These are phyloP conservation scores for Trebouxia sp. DNA, from an alignment of 139 green algal genomes.

Conservation along the genomic window DNA sequence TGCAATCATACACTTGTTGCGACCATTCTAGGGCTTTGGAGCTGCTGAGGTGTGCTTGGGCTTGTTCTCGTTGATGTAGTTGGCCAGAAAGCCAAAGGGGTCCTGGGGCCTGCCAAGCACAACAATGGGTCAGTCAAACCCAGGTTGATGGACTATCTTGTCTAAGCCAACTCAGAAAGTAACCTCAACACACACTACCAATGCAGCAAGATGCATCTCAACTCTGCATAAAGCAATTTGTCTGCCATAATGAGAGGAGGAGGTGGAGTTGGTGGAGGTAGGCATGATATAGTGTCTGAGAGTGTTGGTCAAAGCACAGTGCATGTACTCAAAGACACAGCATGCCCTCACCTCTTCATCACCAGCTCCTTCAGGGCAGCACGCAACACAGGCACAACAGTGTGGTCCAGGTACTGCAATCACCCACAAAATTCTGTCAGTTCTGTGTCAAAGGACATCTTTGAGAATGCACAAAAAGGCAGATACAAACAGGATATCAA, in stretches of 20 bases:
- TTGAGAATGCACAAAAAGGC: too few species aligned
- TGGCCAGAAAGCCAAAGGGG: conserved; percentile 20
- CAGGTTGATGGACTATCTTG: too few species aligned
- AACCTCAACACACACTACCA: too few species aligned
- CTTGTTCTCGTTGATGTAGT: conserved; percentile 34
- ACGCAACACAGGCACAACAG: conserved; percentile 31
- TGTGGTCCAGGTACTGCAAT: conserved; percentile 33
- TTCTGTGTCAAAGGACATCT: too few species aligned
- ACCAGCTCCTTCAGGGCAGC: conserved; percentile 18
- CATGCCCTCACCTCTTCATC: not conserved
- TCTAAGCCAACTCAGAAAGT: too few species aligned
- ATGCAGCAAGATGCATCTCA: too few species aligned
- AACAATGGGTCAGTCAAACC: not conserved
- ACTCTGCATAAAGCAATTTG: too few species aligned
- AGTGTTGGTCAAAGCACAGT: not conserved
- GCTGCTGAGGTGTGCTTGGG: conserved; percentile 16
- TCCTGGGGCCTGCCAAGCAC: conserved; percentile 11
- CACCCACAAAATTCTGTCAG: not conserved
- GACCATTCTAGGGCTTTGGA: not conserved
- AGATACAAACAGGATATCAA: too few species aligned
- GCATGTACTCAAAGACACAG: too few species aligned
- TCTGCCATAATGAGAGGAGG: too few species aligned
- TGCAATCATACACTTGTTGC: not conserved
- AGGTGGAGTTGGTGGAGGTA: not conserved
- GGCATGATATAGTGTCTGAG: not conserved